These are phyloP conservation scores for Melanomma pulvis-pyrius DNA, from an alignment of 495 filamentous ascomycete species.

Conservation along the genomic window DNA sequence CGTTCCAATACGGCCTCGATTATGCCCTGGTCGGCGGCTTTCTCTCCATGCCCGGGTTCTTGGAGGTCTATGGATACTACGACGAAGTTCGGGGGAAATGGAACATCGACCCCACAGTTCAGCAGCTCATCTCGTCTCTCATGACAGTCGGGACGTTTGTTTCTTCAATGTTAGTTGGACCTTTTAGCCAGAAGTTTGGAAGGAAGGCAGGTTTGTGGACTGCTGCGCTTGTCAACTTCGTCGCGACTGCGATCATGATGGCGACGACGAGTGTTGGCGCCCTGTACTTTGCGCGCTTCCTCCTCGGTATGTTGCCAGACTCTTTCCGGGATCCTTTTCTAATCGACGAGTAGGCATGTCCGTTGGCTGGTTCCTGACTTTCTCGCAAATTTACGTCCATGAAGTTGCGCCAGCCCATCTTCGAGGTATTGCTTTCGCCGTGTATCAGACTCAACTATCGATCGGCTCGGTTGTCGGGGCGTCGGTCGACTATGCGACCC, in stretches of 20 bases:
- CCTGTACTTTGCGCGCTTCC: slow-evolving; percentile 19
- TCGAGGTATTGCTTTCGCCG: slow-evolving; percentile 18
- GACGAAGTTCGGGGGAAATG: not conserved
- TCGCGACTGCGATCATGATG: slow-evolving; percentile 19
- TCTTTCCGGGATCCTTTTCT: not conserved
- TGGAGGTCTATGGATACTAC: slow-evolving; percentile 16
- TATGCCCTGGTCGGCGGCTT: slow-evolving; percentile 16
- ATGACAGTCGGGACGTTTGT: slow-evolving; percentile 20
- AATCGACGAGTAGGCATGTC: not conserved
- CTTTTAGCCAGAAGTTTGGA: slow-evolving; percentile 12
- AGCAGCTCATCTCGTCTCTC: slow-evolving; percentile 8
- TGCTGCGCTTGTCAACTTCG: slow-evolving; percentile 7
- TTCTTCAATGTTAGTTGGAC: slow-evolving; percentile 1
- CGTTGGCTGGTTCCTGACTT: slow-evolving; percentile 18
- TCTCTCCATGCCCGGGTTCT: slow-evolving; percentile 14
- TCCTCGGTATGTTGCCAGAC: not conserved
- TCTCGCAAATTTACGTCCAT: slow-evolving; percentile 16
- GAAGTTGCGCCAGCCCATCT: slow-evolving; percentile 22
- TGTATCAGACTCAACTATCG: slow-evolving; percentile 20
- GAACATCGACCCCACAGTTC: slow-evolving; percentile 21
- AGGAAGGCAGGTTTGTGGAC: slow-evolving; percentile 16
- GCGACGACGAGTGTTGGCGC: slow-evolving; percentile 13
- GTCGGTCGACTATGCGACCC: slow-evolving; percentile 13
- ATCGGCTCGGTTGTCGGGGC: slow-evolving; percentile 14
- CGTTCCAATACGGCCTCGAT: slow-evolving; percentile 17